phyloP scores from a whole-genome alignment of 1,284 basidiomycete genomes.

The Cryptococcus hybrid region DNA sequence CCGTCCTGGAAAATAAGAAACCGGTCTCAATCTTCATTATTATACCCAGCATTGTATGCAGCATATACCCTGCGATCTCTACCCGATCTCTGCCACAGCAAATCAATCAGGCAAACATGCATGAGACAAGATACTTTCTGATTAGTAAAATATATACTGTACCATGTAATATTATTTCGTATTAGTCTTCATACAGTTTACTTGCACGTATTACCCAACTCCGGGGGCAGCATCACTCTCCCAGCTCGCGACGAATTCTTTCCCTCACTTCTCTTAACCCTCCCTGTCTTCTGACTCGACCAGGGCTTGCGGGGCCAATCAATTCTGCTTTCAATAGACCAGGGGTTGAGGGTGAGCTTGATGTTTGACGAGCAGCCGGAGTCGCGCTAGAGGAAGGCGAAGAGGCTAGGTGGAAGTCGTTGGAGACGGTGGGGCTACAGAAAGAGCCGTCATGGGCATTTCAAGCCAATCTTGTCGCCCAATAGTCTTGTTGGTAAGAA shows the following conservation, averaged over 20 bases:
- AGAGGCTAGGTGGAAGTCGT: constrained; percentile 1
- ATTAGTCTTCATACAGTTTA: too few relatives aligned
- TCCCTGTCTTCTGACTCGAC: constrained; percentile 35
- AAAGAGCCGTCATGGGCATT: constrained; percentile 34
- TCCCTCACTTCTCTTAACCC: constrained; percentile 42
- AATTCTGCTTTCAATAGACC: constrained; percentile 6
- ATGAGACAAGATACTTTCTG: too few relatives aligned
- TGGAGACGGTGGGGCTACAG: constrained; percentile 10
- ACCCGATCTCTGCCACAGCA: too few relatives aligned
- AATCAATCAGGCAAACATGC: too few relatives aligned
- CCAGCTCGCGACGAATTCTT: constrained; percentile 35
- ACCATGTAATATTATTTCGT: too few relatives aligned
- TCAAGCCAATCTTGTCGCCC: constrained; percentile 48
- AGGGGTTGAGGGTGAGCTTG: constrained; percentile 13
- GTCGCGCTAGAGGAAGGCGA: neutral
- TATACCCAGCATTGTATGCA: too few relatives aligned
- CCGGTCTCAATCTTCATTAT: too few relatives aligned
- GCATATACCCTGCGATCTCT: too few relatives aligned
- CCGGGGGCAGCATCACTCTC: constrained; percentile 7
- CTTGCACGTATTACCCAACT: too few relatives aligned
- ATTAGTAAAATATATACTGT: too few relatives aligned
- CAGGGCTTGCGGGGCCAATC: constrained; percentile 38
- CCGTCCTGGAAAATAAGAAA: neutral
- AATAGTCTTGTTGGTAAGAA: constrained; percentile 42
- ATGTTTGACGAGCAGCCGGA: too few relatives aligned